Percentiles rank a stretch among this genome's conserved stretches.
phyloP scores from a whole-genome alignment of 2,329 filamentous ascomycete species.

The Daldinia sp. region DNA sequence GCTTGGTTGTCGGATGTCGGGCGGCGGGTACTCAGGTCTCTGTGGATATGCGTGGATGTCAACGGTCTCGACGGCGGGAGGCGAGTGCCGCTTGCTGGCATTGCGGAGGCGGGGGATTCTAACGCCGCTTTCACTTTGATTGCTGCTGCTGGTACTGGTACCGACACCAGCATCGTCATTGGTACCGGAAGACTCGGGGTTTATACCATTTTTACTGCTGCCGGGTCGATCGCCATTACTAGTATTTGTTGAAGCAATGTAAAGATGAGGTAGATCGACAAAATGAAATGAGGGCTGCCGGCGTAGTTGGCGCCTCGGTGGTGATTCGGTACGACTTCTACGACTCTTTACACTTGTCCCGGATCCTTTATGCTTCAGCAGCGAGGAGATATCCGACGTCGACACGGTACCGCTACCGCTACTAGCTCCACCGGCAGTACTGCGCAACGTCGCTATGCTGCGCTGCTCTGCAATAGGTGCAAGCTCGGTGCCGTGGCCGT shows the following conservation, averaged over 20 bases:
- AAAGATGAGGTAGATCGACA: conserved; percentile 47
- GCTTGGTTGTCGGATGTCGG: conserved; percentile 13
- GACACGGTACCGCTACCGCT: conserved; percentile 41
- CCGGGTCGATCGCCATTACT: not conserved
- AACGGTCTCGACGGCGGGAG: conserved; percentile 39
- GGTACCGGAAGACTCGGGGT: not conserved
- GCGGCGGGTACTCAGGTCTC: conserved; percentile 45
- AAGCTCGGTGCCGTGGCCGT: conserved; percentile 56
- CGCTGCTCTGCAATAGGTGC: conserved; percentile 58
- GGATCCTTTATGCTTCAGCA: conserved; percentile 45
- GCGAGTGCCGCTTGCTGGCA: conserved; percentile 30
- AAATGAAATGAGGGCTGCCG: conserved; percentile 53
- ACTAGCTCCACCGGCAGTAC: not conserved
- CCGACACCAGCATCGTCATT: not conserved
- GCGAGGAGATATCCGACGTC: conserved; percentile 49
- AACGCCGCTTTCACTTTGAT: not conserved
- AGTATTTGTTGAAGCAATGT: not conserved
- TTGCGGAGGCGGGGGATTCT: conserved; percentile 28
- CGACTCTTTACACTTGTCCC: conserved; percentile 19
- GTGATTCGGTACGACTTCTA: conserved; percentile 9
- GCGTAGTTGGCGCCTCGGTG: conserved; percentile 40
- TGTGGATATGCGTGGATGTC: conserved; percentile 51
- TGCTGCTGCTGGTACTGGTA: conserved; percentile 4
- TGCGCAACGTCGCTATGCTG: conserved; percentile 53
- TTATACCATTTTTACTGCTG: conserved; percentile 1